Base-by-base conservation (phyloP, 768 basidiomycete species). In the Candolleomyces efflorescens region DNA sequence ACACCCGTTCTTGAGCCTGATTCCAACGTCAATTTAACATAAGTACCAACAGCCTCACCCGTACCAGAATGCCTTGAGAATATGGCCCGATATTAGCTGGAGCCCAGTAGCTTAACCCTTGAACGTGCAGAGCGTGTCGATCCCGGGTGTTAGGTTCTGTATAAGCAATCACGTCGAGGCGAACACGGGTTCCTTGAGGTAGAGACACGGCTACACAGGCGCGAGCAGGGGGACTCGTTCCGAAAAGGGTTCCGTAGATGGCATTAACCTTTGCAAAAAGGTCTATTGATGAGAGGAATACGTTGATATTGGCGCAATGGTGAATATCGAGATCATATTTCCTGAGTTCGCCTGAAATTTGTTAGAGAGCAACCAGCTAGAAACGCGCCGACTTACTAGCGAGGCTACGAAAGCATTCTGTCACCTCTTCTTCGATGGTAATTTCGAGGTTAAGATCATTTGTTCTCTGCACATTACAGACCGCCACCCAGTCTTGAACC, bases 11-110 rank as follows among this genome's bases (percentile, higher is more conserved):
- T 61, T 82, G 84, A 46, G 82, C 85, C 94, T 96, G 63, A 7
- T 49, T 2, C 49, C 39, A 53, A 59, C 24, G 27, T 57, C 13
- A 64, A 46, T 27, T 37, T 13, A 13, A 47, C 11, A 48, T 3
- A 55, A 17, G 20, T 10, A 11, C 17, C 20, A 15, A 43, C 37
- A 48, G 10, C 24, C 39, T 44, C 61, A 51, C 44, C 54, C 49
- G 52, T 73, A 95, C 96, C 53, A 79, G 77, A 62, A 98, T 83
- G 1, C 93, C 90, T 72, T 99, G 97, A 3, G 94, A 97, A 71
- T 99, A 99, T 3, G 97, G 97, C 0, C 97, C 97, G 55, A 99
- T 98, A 69, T 98, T 99, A 10, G 97, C 97, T 12, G 97, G 94
- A 24, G 95, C 97, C 97, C 97, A 99, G 67, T 98, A 98, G 70